Evolutionary conservation across 1,284 basidiomycete genomes (phyloP), one percentile per base, ranked within the genome.

Genomic region (Ganoderma multipileum): DNA sequence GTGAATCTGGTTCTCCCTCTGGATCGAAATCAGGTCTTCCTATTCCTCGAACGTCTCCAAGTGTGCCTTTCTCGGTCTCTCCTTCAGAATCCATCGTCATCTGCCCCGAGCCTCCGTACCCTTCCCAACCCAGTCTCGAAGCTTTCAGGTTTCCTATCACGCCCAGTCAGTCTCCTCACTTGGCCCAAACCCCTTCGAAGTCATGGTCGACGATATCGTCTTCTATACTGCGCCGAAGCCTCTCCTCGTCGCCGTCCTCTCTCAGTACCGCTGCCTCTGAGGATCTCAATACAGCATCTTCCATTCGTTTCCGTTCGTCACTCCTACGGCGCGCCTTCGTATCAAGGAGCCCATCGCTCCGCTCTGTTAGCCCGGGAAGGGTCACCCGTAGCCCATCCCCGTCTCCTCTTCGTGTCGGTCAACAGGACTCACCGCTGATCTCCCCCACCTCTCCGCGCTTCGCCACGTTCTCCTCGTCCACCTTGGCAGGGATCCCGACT

Each of bases 141-240:
- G 42, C 42, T 2, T 64, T 65, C 20, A 55, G 26, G 11, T 68
- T 60, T 38, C 50, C 67, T 30, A 12, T 52, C 33, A 26, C 30
- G 2, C 33, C 67, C 65, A 3, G 20, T 59, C 30, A 64, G 60
- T 39, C 59, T 38, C 58, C 58, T 60, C 66, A 28, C 16, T 54
- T 67, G 14, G 36, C 63, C 9, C 63, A 61, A 30, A 44, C 57
- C 42, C 66, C 41, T 12, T 68, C 64, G 26, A 65, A 74, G 30
- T 75, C 74, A 23, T 71, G 67, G 59, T 73, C 72, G 1, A 70
- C 70, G 16, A 60, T 74, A 23, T 75, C 74, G 4, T 71, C 71
- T 6, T 70, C 72, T 39, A 58, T 74, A 12, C 69, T 73, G 42
- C 68, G 61, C 2, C 66, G 44, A 3, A 63, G 64, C 8, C 50